Evolutionary conservation across 2,329 filamentous ascomycete genomes (phyloP), one percentile per base, ranked within the genome.

Genomic region (Zasmidium cellare): DNA sequence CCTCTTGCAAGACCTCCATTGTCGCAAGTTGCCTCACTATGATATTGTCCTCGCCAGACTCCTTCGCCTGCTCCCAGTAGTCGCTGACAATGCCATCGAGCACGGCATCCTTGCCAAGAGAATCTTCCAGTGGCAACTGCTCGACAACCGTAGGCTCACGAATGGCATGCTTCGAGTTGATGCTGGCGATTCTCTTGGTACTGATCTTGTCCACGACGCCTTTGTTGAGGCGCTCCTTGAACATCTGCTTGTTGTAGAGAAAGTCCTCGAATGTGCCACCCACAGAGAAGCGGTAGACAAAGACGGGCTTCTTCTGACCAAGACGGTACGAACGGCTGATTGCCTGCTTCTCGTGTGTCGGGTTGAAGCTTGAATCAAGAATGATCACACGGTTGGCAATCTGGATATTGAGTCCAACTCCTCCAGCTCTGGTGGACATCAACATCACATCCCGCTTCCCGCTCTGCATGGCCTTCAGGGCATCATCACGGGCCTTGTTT

Each of bases 301-400:
- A 92, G 1, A 96, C 92, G 0, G 83, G 80, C 66, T 92, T 94
- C 38, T 76, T 78, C 72, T 97, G 92, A 0, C 92, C 91, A 31
- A 97, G 83, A 1, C 92, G 89, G 73, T 94, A 96, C 0, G 90
- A 88, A 53, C 92, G 84, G 1, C 91, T 92, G 51, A 96, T 85
- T 1, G 92, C 92, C 74, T 97, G 92, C 67, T 92, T 87, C 72
- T 96, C 92, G 69, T 87, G 81, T 3, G 86, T 82, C 0, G 92
- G 92, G 62, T 92, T 94, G 76, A 87, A 96, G 60, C 82, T 80
- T 68, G 89, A 91, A 71, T 97, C 92, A 56, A 96, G 89, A 19
- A 97, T 88, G 19, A 97, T 83, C 1, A 96, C 90, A 19, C 92
- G 85, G 70, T 92, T 96, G 1, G 92, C 92, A 1, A 88, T 87